These are phyloP conservation scores for Pseudofabraea citricarpa DNA, from an alignment of 2,329 filamentous ascomycete species.

Conservation along the genomic window DNA sequence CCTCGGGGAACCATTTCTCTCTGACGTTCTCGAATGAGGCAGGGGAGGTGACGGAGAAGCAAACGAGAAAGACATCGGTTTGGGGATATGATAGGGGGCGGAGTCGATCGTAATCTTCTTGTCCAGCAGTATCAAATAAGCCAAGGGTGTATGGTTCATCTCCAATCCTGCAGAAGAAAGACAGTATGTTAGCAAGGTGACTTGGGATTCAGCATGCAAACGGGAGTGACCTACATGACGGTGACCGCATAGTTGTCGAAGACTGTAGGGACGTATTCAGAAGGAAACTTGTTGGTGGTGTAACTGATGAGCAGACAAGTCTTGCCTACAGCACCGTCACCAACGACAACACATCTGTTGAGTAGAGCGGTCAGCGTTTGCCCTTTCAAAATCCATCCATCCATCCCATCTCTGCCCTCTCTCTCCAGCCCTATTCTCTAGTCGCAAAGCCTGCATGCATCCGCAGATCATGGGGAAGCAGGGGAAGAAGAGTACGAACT, in stretches of 20 bases:
- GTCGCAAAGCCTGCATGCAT: not conserved
- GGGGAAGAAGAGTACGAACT: conserved; percentile 38
- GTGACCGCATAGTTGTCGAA: conserved; percentile 99
- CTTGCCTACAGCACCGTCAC: conserved; percentile 98
- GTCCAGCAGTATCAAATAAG: conserved; percentile 96
- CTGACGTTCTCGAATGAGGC: conserved; percentile 98
- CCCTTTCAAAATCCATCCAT: not conserved
- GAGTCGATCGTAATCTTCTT: conserved; percentile 98
- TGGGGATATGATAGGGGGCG: conserved; percentile 96
- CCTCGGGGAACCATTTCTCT: conserved; percentile 98
- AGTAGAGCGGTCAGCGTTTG: conserved; percentile 18
- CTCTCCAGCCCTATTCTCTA: conserved; percentile 4
- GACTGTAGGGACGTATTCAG: conserved; percentile 98
- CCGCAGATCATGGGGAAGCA: conserved; percentile 5
- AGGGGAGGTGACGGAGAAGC: conserved; percentile 96
- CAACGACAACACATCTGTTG: conserved; percentile 91
- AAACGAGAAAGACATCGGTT: conserved; percentile 97
- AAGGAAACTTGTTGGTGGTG: conserved; percentile 99
- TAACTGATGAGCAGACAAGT: conserved; percentile 99
- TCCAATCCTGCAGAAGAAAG: conserved; percentile 69
- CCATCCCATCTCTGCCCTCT: not conserved
- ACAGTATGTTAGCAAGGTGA: conserved; percentile 10
- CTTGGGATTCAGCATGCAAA: too few relatives aligned
- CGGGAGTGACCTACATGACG: conserved; percentile 85
- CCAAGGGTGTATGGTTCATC: conserved; percentile 98